Base-by-base conservation (phyloP, 176 grass and related monocot genomes). In the Melocanna baccifera region DNA sequence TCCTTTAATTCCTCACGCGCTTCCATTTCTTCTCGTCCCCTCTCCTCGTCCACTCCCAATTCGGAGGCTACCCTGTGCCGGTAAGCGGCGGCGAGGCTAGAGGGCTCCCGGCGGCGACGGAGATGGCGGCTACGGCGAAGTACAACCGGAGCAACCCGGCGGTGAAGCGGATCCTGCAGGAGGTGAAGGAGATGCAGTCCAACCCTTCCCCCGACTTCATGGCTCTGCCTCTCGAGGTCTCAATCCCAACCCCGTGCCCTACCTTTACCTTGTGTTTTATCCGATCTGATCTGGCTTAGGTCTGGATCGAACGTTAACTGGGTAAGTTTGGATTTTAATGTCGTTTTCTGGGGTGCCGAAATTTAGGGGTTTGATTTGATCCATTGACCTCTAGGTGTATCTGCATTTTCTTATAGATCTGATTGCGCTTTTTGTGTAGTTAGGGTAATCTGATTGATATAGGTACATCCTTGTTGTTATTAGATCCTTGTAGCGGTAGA, bases 131-230 rank as follows among this genome's bases (percentile, higher is more conserved):
- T 4, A 16, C 81, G 67, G 83, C 77, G 0, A 94, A 88, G 88
- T 99, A 88, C 88, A 99, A 99, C 81, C 70, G 93, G 81, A 96
- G 90, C 73, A 99, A 99, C 90, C 93, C 97, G n/a, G 93, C 97
- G 46, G 97, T 99, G 69, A 99, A 99, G 91, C 93, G 93, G 90
- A 99, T 99, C 90, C 93, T 99, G n/a, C 93, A 96, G 88, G 97
- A 99, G 93, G 88, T 99, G 28, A 99, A 99, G 86, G 97, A 99
- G 88, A 92, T 99, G 93, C 97, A 94, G 64, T 94, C 97, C 69
- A 99, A 96, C 48, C 97, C 96, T 8, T 99, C 93, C 30, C 93
- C 94, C 2, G 97, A 99, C 47, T 99, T 99, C 91, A 89, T 92
- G 89, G 92, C 91, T 34, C 66, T 99, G 10, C 97, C 97, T 46